Percentiles rank a stretch among this genome's conserved stretches.
Conservation (phyloP, 495 filamentous ascomycete species). For the Gamarada debralockiae region DNA sequence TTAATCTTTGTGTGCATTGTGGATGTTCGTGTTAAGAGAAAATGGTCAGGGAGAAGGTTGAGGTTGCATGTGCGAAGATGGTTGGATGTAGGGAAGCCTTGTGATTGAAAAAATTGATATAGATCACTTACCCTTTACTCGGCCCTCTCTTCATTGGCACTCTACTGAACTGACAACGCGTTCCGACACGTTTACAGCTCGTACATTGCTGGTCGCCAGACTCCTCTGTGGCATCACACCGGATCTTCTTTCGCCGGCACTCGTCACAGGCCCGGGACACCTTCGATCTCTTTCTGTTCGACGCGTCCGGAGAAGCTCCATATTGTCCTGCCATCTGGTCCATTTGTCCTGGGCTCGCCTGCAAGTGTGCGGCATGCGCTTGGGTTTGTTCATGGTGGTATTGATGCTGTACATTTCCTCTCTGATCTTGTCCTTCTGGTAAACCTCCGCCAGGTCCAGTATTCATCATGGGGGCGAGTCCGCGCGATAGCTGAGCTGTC, state of each 20-base stretch:
- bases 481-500: conserved; percentile 47
- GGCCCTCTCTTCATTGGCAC: conserved; percentile 94
- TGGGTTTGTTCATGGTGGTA: conserved; percentile 21
- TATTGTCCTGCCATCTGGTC: conserved; percentile 19
- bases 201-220: conserved; percentile 75
- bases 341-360: conserved; percentile 13
- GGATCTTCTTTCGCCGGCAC: conserved; percentile 93
- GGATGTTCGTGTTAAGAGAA: background rate
- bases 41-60: too few species aligned
- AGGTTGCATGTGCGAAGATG: background rate
- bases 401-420: conserved; percentile 21
- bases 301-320: conserved; percentile 9
- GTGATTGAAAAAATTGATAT: background rate
- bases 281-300: conserved; percentile 78
- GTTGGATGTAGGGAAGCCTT: too few species aligned
- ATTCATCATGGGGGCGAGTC: conserved; percentile 23
- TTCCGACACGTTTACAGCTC: conserved; percentile 75
- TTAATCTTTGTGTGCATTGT: too few species aligned
- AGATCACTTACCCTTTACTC: conserved; percentile 73
- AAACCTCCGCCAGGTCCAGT: conserved; percentile 3
- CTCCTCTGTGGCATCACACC: conserved; percentile 85
- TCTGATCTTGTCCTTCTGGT: conserved; percentile 8
- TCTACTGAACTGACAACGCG: conserved; percentile 82
- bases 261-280: conserved; percentile 94
- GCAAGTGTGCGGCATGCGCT: conserved; percentile 15